Evolutionary conservation across 352 stramenopile species (phyloP), one percentile per base, ranked within the genome.

Genomic region (Pythium folliculosum): DNA sequence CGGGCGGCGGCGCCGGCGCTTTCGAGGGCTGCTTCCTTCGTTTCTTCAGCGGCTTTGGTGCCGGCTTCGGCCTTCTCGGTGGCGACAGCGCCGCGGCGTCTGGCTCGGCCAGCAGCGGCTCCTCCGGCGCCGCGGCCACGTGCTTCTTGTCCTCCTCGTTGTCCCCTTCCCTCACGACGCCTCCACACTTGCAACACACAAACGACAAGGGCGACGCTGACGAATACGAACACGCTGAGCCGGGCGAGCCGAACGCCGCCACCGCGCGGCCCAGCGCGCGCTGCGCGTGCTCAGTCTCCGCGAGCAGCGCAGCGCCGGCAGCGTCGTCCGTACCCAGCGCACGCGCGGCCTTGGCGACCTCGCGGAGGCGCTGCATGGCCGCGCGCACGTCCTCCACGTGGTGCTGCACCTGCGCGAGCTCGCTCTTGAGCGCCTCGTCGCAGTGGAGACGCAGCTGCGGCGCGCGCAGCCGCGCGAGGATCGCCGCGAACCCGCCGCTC

Each of bases 81-180:
- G 65, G 65, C 7, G 65, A 72, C 58, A 72, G 38, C 45, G 65
- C 65, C 21, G 65, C 58, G 1, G 65, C 35, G 53, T 72, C 59
- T 4, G 65, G 65, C 25, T 43, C 44, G 27, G 58, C 21, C 58
- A 72, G 40, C 30, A 72, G 45, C 17, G 65, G 65, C 51, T 58
- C 44, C 1, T 58, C 60, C 17, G 27, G 27, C 27, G 27, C 27
- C 27, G 27, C 27, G 27, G 38, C 27, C 50, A 43, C 14, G 10
- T 19, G 10, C 7, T 23, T 37, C 3, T 40, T 19, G 1, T 13
- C n/a, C 30, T 47, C n/a, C 6, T 47, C 17, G 56, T 6, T 66
- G 30, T 60, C 48, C 13, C 16, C 3, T 2, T 5, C 44, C 22
- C 45, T 48, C 43, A 51, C 52, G 5, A 22, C 9, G 12, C 53